Percentiles rank a stretch among this genome's conserved stretches.
Conservation (phyloP, 129 eudicot genomes). For the Rutidosis leptorrhynchoides region DNA sequence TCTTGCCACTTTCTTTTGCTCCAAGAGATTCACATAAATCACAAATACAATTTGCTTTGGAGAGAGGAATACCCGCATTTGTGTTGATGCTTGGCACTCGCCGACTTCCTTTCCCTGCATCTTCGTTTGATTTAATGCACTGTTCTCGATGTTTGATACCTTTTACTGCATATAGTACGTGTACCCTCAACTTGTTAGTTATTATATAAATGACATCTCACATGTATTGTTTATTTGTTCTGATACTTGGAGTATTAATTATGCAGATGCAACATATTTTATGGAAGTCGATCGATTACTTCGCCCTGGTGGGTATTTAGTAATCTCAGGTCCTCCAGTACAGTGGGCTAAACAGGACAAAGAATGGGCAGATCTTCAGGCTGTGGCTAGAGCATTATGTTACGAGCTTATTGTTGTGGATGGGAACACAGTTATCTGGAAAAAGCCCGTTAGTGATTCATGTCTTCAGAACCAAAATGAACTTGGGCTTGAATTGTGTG, state of each 20-base stretch:
- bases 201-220: background rate
- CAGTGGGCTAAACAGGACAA: conserved; percentile 98
- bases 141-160: conserved; percentile 98
- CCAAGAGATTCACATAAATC: conserved; percentile 99
- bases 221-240: conserved; percentile 16
- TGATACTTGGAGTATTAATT: conserved; percentile 15
- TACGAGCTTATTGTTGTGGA: conserved; percentile 89
- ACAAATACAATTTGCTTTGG: conserved; percentile 94
- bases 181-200: background rate
- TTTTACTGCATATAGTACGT: conserved; percentile 92
- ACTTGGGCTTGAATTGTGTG: conserved; percentile 65
- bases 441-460: conserved; percentile 78
- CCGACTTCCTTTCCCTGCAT: conserved; percentile 86
- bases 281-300: conserved; percentile 92
- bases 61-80: conserved; percentile 93
- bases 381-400: conserved; percentile 87
- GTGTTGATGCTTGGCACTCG: conserved; percentile 99
- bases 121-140: conserved; percentile 86
- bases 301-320: conserved; percentile 91
- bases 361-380: conserved; percentile 98
- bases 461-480: conserved; percentile 83
- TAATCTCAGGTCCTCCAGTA: conserved; percentile 96
- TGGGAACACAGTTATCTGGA: conserved; percentile 96
- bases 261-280: conserved; percentile 92
- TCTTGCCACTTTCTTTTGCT: conserved; percentile 87